Evolutionary conservation across 805 yeast species (phyloP), one percentile per base, ranked within the genome.

Genomic region (Barnettozyma pratensis): DNA sequence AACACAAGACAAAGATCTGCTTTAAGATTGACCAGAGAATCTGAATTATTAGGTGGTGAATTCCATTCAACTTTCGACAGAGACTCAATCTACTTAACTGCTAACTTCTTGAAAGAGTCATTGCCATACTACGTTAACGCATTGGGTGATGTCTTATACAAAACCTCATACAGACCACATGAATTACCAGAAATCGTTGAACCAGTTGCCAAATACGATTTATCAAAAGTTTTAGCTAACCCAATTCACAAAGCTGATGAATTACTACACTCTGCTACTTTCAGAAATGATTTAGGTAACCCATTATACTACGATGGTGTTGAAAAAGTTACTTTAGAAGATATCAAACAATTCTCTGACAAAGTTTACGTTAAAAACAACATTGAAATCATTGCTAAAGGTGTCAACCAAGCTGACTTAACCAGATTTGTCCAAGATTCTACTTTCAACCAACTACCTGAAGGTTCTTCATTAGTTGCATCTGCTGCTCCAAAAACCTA

Each of bases 51-150:
- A 56, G 98, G 99, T 58, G 98, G 96, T 66, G 71, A 70, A 52
- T 79, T 89, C 69, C 64, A 77, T 44, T 74, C 96, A 41, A 61
- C 65, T 49, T 83, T 89, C 59, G 81, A 87, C 68, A 85, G 97
- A 75, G 98, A 94, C 67, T 75, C 84, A 61, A 79, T 94, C 55
- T 80, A 87, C 53, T 79, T 92, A 63, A 77, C 80, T 58, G 84
- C 98, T 51, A 76, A 79, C 59, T 94, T 94, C 75, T 78, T 92
- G 70, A 83, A 83, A 66, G 87, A 86, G 71, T 87, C 84, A 67
- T 80, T 94, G 64, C 98, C 98, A 52, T 94, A 83, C 78, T 94
- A 80, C 69, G 96, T 92, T 54, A 85, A 85, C 62, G 86, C 88
- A 31, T 72, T 94, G 49, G 92, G 87, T 62, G 83, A 83, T 60